A percentile compares a stretch with the other conserved stretches of the same genome.
Evolutionary conservation across 371 early-diverging fungal genomes (phyloP).

Genomic region (Mucor circinelloides): DNA sequence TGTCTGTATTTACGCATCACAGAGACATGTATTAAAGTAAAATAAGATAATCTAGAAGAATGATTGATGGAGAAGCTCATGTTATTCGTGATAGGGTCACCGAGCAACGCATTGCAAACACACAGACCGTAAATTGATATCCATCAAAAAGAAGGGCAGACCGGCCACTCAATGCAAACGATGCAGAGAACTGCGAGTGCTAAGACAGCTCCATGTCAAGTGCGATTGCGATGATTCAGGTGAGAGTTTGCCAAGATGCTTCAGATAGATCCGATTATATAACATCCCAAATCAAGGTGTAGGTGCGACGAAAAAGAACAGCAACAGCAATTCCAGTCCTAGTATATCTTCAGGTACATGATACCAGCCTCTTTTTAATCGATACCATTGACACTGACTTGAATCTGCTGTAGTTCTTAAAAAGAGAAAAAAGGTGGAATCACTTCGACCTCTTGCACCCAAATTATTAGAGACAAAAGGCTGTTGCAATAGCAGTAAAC

Average conservation of each 20-base stretch:
- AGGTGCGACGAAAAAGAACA: background rate
- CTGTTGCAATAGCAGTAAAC: background rate
- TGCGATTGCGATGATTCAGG: slow-evolving; percentile 61
- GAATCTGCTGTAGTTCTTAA: background rate
- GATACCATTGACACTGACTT: background rate
- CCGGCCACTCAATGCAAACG: slow-evolving; percentile 80
- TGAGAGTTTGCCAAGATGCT: background rate
- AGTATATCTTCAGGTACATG: background rate
- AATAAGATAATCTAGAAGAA: background rate
- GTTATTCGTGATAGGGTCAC: slow-evolving; percentile 52
- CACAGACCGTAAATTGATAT: slow-evolving; percentile 62
- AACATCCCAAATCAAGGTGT: background rate
- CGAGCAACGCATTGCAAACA: slow-evolving; percentile 65
- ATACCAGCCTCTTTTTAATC: background rate
- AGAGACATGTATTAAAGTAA: slow-evolving; percentile 52
- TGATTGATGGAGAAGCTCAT: background rate
- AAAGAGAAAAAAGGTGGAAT: slow-evolving; percentile 9
- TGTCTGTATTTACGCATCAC: background rate
- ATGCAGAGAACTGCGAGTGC: slow-evolving; percentile 72
- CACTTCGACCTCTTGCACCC: slow-evolving; percentile 20
- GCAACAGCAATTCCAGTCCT: background rate
- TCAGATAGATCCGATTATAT: background rate
- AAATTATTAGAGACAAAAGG: background rate
- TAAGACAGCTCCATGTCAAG: slow-evolving; percentile 73
- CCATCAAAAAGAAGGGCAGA: slow-evolving; percentile 77